These are phyloP conservation scores for Camelina hispida DNA, from an alignment of 345 rosid genomes.

Conservation along the genomic window DNA sequence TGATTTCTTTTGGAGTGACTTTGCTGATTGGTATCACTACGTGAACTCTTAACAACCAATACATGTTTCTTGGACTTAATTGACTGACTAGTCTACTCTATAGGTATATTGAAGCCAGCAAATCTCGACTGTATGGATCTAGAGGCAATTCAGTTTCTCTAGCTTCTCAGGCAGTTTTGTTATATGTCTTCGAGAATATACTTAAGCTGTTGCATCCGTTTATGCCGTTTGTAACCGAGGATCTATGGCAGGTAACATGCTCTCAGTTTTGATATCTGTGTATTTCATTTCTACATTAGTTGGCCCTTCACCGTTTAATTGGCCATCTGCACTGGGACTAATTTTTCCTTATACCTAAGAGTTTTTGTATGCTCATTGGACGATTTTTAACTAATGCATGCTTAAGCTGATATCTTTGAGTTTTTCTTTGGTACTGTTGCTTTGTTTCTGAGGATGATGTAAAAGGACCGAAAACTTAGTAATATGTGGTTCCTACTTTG, in stretches of 20 bases:
- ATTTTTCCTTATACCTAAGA: not conserved
- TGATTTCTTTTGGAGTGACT: slow-evolving; percentile 98
- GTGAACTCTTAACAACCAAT: slow-evolving; percentile 19
- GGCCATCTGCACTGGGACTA: slow-evolving; percentile 14
- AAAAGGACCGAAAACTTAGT: not conserved
- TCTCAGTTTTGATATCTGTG: slow-evolving; percentile 8
- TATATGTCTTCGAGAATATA: slow-evolving; percentile 83
- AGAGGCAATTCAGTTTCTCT: slow-evolving; percentile 57
- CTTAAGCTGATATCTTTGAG: slow-evolving; percentile 22
- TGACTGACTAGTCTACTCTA: slow-evolving; percentile 33
- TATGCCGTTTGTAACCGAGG: slow-evolving; percentile 97
- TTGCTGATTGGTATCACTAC: slow-evolving; percentile 84
- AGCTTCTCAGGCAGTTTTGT: slow-evolving; percentile 79
- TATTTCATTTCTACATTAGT: not conserved
- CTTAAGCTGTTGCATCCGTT: slow-evolving; percentile 93
- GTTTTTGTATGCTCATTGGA: not conserved
- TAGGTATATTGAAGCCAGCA: slow-evolving; percentile 98
- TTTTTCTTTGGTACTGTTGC: not conserved
- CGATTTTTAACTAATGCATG: not conserved
- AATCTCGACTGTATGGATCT: slow-evolving; percentile 75
- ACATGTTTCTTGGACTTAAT: slow-evolving; percentile 17
- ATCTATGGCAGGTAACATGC: slow-evolving; percentile 86
- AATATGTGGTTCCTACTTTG: slow-evolving; percentile 26
- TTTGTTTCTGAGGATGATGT: slow-evolving; percentile 4
- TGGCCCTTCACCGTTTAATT: not conserved